phyloP scores from a whole-genome alignment of 2,329 filamentous ascomycete species.

The Nannizzia gypsea region DNA sequence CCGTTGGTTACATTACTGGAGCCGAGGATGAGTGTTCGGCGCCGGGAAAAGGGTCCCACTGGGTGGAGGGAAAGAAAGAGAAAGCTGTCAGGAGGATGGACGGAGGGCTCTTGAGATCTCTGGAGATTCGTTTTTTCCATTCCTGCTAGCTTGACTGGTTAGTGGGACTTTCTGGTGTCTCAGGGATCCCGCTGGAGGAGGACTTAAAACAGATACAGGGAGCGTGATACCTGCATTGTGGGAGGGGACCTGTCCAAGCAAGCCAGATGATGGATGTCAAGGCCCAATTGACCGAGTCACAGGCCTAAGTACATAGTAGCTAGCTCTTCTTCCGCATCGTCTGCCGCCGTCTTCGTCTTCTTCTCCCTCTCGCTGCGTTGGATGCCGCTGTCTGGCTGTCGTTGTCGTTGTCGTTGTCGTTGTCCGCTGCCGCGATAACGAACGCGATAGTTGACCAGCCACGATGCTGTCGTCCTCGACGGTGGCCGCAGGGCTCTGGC shows the following conservation, averaged over 20 bases:
- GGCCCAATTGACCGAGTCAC: neutral
- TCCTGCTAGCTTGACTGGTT: neutral
- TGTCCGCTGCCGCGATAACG: neutral
- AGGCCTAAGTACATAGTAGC: neutral
- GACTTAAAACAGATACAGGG: neutral
- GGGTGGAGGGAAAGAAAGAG: neutral
- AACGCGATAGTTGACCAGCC: neutral
- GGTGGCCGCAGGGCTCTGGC: conserved; percentile 52
- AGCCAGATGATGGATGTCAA: neutral
- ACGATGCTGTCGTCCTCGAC: conserved; percentile 13
- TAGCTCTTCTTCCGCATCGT: no score
- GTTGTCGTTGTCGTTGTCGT: no score
- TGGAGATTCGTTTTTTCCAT: neutral
- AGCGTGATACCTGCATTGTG: neutral
- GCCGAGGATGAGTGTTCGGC: neutral
- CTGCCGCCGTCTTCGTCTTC: neutral
- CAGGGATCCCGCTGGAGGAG: neutral
- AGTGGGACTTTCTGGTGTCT: neutral
- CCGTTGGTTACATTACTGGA: no score
- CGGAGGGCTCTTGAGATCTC: neutral
- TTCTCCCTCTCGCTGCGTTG: no score
- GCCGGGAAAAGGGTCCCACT: neutral
- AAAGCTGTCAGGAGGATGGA: neutral
- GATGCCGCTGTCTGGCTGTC: neutral
- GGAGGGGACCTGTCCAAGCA: neutral